These are phyloP conservation scores for Ogataea polymorpha DNA, from an alignment of 805 yeast species.

Conservation along the genomic window DNA sequence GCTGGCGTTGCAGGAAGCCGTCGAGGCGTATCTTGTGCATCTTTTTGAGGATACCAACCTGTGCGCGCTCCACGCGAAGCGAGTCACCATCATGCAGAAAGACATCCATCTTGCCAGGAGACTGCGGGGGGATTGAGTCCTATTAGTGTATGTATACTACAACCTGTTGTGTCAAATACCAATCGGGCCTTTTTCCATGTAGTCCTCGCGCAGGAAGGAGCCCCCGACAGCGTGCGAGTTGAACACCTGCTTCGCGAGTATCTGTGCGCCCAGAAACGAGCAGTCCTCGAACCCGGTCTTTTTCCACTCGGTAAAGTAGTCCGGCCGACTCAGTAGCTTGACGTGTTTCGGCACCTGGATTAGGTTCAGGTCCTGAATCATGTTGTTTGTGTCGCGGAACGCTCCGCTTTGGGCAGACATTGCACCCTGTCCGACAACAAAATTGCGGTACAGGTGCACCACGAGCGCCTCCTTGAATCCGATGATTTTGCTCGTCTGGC, in stretches of 20 bases:
- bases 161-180: constrained; percentile 59
- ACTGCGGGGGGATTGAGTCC: constrained; percentile 15
- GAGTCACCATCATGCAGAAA: constrained; percentile 84
- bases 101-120: constrained; percentile 75
- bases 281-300: constrained; percentile 72
- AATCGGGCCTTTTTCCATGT: constrained; percentile 76
- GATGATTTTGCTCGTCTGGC: constrained; percentile 68
- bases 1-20: constrained; percentile 75
- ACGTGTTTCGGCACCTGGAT: constrained; percentile 80
- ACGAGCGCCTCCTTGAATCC: constrained; percentile 76
- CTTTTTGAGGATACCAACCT: constrained; percentile 74
- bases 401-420: constrained; percentile 17
- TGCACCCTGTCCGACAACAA: constrained; percentile 22
- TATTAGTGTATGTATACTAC: constrained; percentile 16
- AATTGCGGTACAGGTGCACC: constrained; percentile 41
- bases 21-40: constrained; percentile 73
- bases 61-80: constrained; percentile 73
- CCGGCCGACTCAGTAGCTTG: constrained; percentile 70
- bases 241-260: constrained; percentile 82
- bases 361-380: constrained; percentile 27
- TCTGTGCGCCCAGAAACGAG: constrained; percentile 81
- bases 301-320: constrained; percentile 95
- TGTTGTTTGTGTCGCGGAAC: constrained; percentile 29
- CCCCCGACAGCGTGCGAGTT: constrained; percentile 52
- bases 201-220: constrained; percentile 62